A percentile compares a stretch with the other conserved stretches of the same genome.
phyloP scores from a whole-genome alignment of 306 rosid species.

The Coriaria nepalensis region DNA sequence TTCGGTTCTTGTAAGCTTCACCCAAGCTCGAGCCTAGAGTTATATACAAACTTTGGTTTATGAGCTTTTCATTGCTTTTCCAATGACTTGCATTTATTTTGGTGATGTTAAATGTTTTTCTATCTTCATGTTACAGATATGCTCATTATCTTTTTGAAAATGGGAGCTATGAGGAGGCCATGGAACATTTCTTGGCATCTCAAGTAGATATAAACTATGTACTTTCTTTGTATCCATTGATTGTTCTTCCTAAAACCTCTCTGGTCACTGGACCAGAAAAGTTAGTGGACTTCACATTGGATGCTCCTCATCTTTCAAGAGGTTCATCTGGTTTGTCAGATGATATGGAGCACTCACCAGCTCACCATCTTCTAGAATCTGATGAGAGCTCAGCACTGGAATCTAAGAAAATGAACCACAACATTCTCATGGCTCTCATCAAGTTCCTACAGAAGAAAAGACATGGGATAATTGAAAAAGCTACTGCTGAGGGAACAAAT shows the following conservation, averaged over 20 bases:
- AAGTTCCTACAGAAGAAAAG: conserved; percentile 89
- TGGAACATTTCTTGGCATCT: conserved; percentile 91
- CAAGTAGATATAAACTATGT: conserved; percentile 85
- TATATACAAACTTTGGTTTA: no score
- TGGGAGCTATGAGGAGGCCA: conserved; percentile 92
- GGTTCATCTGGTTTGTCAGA: conserved; percentile 78
- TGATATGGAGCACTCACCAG: conserved; percentile 52
- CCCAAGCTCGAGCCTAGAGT: no score
- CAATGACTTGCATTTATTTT: not conserved
- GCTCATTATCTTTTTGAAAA: conserved; percentile 91
- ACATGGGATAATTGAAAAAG: conserved; percentile 65
- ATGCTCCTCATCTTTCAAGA: conserved; percentile 53
- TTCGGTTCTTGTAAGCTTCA: no score
- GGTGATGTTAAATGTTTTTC: conserved; percentile 15
- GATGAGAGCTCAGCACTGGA: conserved; percentile 60
- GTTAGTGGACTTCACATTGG: conserved; percentile 50
- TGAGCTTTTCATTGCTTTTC: not conserved
- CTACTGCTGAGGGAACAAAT: conserved; percentile 95
- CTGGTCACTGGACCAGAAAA: conserved; percentile 56
- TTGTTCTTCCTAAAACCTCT: conserved; percentile 71
- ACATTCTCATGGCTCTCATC: conserved; percentile 93
- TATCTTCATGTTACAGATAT: conserved; percentile 41
- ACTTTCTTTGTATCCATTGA: conserved; percentile 73
- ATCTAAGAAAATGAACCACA: conserved; percentile 83
- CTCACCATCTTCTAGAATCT: conserved; percentile 35